Conservation (phyloP, 1,284 basidiomycete species). For the Dichomitus squalens region DNA sequence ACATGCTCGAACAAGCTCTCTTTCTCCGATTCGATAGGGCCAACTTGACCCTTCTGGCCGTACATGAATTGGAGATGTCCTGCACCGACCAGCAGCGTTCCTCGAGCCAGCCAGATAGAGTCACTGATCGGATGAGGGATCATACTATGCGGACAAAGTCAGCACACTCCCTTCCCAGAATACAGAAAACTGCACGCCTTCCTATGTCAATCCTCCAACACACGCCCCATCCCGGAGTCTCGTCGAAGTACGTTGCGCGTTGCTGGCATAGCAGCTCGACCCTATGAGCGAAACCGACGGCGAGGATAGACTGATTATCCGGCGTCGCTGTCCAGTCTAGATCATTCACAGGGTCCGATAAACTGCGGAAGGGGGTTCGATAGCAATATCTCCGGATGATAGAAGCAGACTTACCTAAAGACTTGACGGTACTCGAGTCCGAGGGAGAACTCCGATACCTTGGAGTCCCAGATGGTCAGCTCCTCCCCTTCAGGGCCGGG, state of each 20-base stretch:
- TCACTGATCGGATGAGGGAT: slow-evolving; percentile 80
- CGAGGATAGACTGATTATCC: slow-evolving; percentile 86
- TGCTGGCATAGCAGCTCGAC: slow-evolving; percentile 87
- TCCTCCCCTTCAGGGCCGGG: slow-evolving; percentile 63
- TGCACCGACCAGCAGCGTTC: slow-evolving; percentile 74
- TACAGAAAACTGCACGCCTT: slow-evolving; percentile 42
- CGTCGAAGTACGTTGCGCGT: slow-evolving; percentile 86
- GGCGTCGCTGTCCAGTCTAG: slow-evolving; percentile 93
- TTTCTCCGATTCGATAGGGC: slow-evolving; percentile 27
- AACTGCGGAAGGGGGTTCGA: slow-evolving; percentile 9
- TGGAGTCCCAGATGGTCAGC: slow-evolving; percentile 93
- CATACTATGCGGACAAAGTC: slow-evolving; percentile 45
- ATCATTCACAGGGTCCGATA: slow-evolving; percentile 70
- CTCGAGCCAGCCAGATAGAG: slow-evolving; percentile 86
- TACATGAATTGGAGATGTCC: slow-evolving; percentile 81
- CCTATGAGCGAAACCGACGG: slow-evolving; percentile 79
- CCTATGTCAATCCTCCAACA: slow-evolving; percentile 74
- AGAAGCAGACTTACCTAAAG: slow-evolving; percentile 51
- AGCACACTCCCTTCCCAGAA: neutral
- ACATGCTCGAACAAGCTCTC: slow-evolving; percentile 77
- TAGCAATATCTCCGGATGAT: neutral
- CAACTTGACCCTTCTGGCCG: slow-evolving; percentile 41
- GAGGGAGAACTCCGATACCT: slow-evolving; percentile 90
- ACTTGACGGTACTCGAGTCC: slow-evolving; percentile 76
- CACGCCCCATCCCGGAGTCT: slow-evolving; percentile 78